phyloP scores from a whole-genome alignment of 306 rosid species.

The Malus sylvestris region DNA sequence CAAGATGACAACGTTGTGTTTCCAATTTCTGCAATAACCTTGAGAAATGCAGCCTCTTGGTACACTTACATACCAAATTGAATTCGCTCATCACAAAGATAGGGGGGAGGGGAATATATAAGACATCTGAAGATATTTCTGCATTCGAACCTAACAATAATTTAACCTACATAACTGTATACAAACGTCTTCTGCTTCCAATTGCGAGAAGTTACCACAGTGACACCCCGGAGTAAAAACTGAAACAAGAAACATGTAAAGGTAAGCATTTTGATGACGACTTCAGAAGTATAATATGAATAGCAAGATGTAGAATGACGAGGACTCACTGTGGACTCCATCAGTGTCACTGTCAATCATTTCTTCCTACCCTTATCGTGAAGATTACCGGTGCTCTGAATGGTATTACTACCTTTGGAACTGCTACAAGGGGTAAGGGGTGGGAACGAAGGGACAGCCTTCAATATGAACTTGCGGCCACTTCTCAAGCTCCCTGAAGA shows the following conservation, averaged over 20 bases:
- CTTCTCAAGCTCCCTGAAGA: slow-evolving; percentile 45
- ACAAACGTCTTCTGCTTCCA: not conserved
- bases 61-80: not conserved
- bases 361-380: slow-evolving; percentile 13
- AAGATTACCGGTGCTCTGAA: slow-evolving; percentile 16
- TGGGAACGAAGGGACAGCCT: slow-evolving; percentile 51
- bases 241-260: not conserved
- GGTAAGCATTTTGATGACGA: not conserved
- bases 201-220: not conserved
- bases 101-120: not conserved
- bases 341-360: slow-evolving; percentile 10
- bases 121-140: not conserved
- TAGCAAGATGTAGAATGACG: not conserved
- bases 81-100: not conserved
- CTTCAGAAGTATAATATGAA: not conserved
- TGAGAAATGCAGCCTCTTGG: not conserved
- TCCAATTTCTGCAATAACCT: not conserved
- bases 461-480: slow-evolving; percentile 44
- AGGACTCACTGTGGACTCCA: slow-evolving; percentile 9
- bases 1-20: not conserved
- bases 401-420: slow-evolving; percentile 15
- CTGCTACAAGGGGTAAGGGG: slow-evolving; percentile 50
- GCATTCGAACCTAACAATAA: slow-evolving; percentile 10
- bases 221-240: not conserved
- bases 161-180: not conserved